Evolutionary conservation across 2,329 filamentous ascomycete genomes (phyloP).

Genomic region (Microascus cirrosus): DNA sequence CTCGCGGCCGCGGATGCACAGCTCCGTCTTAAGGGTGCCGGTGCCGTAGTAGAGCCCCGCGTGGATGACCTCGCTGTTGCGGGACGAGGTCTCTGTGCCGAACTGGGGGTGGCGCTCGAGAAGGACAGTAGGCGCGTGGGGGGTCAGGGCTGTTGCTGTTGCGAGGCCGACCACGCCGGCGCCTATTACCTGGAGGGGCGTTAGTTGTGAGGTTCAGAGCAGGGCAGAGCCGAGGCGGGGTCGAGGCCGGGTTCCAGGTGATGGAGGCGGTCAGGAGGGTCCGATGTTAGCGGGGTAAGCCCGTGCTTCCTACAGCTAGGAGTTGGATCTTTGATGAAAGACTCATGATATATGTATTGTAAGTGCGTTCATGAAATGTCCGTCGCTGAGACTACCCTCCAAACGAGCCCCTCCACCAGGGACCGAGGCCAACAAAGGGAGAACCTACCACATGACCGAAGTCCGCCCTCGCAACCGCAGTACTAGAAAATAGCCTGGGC

Average conservation of each 20-base stretch:
- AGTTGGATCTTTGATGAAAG: too few species aligned
- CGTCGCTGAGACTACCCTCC: background rate
- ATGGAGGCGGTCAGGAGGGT: background rate
- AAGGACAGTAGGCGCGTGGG: conserved; percentile 57
- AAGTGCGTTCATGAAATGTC: too few species aligned
- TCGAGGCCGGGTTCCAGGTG: background rate
- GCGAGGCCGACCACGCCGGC: conserved; percentile 67
- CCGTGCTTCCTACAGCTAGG: background rate
- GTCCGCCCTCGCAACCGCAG: conserved; percentile 17
- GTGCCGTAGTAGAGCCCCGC: conserved; percentile 85
- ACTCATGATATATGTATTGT: too few species aligned
- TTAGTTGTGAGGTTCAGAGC: background rate
- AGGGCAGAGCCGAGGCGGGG: background rate
- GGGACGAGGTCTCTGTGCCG: conserved; percentile 72
- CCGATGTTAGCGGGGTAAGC: too few species aligned
- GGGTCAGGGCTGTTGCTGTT: conserved; percentile 61
- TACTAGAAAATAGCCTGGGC: conserved; percentile 13
- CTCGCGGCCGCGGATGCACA: conserved; percentile 69
- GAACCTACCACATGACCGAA: conserved; percentile 34
- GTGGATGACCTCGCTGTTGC: conserved; percentile 95
- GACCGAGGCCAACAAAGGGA: background rate
- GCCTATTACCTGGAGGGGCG: conserved; percentile 35
- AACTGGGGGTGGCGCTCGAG: conserved; percentile 67
- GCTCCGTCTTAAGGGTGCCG: conserved; percentile 63
- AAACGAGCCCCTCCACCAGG: background rate